These are phyloP conservation scores for Apiospora marii DNA, from an alignment of 2,329 filamentous ascomycete genomes.

Conservation along the genomic window DNA sequence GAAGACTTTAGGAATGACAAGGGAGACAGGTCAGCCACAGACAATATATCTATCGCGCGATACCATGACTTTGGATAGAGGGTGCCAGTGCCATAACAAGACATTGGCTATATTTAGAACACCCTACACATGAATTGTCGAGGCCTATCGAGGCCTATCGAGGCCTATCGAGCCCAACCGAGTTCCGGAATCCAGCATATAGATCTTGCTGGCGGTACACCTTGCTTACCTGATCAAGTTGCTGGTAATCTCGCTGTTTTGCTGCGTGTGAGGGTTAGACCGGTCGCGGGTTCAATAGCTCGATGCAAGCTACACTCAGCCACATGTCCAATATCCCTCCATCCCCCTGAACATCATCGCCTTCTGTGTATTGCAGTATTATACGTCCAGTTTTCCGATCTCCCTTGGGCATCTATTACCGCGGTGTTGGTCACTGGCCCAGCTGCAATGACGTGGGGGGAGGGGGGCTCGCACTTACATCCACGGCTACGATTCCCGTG, in stretches of 20 bases:
- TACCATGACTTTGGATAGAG: neutral
- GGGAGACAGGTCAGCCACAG: neutral
- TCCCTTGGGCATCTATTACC: neutral
- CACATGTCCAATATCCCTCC: neutral
- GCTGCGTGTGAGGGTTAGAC: neutral
- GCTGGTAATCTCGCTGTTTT: neutral
- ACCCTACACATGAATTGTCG: too few species aligned
- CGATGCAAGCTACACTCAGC: constrained; percentile 14
- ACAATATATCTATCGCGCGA: neutral
- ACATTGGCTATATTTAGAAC: neutral
- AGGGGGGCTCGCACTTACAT: neutral
- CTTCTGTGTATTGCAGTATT: neutral
- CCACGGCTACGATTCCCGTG: neutral
- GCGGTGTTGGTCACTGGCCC: neutral
- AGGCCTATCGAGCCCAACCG: too few species aligned
- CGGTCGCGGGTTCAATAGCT: constrained; percentile 8
- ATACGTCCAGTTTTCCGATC: neutral
- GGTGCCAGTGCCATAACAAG: neutral
- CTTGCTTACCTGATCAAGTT: neutral
- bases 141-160: too few species aligned
- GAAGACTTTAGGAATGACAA: neutral
- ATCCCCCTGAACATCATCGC: neutral
- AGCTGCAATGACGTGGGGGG: neutral
- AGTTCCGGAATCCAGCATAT: too few species aligned
- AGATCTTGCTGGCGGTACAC: neutral